Evolutionary conservation across 2,329 filamentous ascomycete genomes (phyloP), one percentile per base, ranked within the genome.

Genomic region (Colletotrichum limetticola): DNA sequence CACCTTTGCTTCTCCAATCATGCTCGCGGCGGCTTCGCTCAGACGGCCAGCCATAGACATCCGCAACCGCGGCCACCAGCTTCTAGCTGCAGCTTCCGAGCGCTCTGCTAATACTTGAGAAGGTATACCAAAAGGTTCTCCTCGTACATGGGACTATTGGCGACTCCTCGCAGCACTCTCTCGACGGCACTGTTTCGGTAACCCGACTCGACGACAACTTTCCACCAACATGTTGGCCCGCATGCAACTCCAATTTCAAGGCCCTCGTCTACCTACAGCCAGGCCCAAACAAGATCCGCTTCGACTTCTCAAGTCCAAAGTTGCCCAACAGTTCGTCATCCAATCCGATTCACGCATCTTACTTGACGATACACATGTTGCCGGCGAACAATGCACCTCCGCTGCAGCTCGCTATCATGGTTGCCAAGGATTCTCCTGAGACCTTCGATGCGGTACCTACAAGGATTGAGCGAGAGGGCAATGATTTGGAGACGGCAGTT

Each of bases 61-160:
- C 28, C 37, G 37, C 35, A 49, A 24, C 28, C n/a, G 32, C 32
- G 65, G 71, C 53, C 24, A 58, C 57, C 46, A n/a, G 19, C 56
- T 28, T 28, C 5, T 63, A 65, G 65, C 61, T 71, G 37, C 68
- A 74, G 68, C 56, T 62, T 68, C 46, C 14, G n/a, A 66, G 28
- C 46, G 32, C 22, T 32, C 28, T 74, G 59, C 80, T 80, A 68
- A 82, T 76, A 75, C 35, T 22, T 53, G 42, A 49, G 19, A 76
- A 97, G 95, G 94, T 97, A 24, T 94, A 97, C 79, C 95, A 98
- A 85, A 98, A 98, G 81, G 90, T 97, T 9, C 87, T 98, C 24
- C 88, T 97, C 28, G 87, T 98, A 59, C 91, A 92, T 78, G 96
- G 96, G 63, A 91, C 93, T 61, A 92, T 97, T 76, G 95, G 93